phyloP scores from a whole-genome alignment of 306 rosid genomes.

The Dicorynia guianensis region DNA sequence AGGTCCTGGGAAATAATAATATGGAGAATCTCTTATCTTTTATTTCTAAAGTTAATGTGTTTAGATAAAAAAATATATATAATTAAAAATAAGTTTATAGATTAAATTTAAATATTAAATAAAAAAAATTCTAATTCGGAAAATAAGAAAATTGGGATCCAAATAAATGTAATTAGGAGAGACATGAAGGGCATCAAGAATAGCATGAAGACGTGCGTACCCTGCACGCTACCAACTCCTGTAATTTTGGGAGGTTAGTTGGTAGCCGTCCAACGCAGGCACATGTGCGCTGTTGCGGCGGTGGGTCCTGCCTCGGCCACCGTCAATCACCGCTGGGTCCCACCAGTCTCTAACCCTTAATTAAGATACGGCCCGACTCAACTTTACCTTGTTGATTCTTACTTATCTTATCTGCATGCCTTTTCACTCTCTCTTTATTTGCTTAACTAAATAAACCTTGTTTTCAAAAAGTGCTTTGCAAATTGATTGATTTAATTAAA shows the following conservation, averaged over 20 bases:
- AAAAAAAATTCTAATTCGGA: too few relatives aligned
- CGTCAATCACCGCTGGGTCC: slow-evolving; percentile 49
- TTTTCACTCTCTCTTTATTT: not conserved
- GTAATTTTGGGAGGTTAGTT: slow-evolving; percentile 61
- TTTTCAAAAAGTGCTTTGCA: not conserved
- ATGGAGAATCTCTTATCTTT: too few relatives aligned
- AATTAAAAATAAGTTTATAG: too few relatives aligned
- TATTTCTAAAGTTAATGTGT: too few relatives aligned
- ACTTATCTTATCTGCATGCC: slow-evolving; percentile 1
- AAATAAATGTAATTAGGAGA: not conserved
- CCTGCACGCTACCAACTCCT: slow-evolving; percentile 62
- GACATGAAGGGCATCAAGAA: not conserved
- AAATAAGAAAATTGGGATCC: not conserved
- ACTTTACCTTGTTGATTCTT: not conserved
- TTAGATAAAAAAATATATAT: too few relatives aligned
- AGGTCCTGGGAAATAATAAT: too few relatives aligned
- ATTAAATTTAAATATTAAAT: too few relatives aligned
- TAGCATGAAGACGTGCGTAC: not conserved
- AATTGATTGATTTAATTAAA: slow-evolving; percentile 31
- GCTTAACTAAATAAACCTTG: not conserved
- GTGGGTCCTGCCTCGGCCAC: slow-evolving; percentile 55
- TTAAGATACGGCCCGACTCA: slow-evolving; percentile 12
- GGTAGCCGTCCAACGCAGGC: slow-evolving; percentile 76
- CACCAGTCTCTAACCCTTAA: slow-evolving; percentile 8
- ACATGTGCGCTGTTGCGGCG: slow-evolving; percentile 80